Evolutionary conservation across 1,139 yeast species (phyloP).

Genomic region (Geotrichum histeridarum): DNA sequence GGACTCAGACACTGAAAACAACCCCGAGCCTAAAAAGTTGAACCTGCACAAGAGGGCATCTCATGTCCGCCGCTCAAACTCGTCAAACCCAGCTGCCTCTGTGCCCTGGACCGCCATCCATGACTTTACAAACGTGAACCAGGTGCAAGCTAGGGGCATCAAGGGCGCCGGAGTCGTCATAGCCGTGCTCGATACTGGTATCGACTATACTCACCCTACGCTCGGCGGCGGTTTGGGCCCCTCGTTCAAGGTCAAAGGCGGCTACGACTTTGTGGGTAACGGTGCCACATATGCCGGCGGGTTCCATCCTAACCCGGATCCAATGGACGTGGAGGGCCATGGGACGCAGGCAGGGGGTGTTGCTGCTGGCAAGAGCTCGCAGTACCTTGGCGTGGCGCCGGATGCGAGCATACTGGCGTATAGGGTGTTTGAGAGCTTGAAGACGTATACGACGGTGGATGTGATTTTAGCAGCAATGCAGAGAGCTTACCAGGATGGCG

Average conservation of each 20-base stretch:
- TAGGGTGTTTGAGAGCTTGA: conserved; percentile 20
- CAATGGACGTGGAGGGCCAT: conserved; percentile 42
- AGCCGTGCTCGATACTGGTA: conserved; percentile 26
- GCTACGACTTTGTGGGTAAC: conserved; percentile 21
- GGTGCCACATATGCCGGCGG: conserved; percentile 1
- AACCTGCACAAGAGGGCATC: background rate
- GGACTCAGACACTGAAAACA: background rate
- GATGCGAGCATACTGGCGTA: conserved; percentile 24
- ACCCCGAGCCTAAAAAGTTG: background rate
- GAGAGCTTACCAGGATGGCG: conserved; percentile 22
- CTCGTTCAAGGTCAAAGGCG: conserved; percentile 21
- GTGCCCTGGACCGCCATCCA: conserved; percentile 20
- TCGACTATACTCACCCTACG: conserved; percentile 21
- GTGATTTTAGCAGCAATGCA: conserved; percentile 23
- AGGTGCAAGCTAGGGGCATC: conserved; percentile 22
- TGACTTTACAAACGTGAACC: conserved; percentile 21
- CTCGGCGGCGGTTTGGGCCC: conserved; percentile 23
- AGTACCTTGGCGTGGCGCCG: conserved; percentile 49
- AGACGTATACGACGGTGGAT: conserved; percentile 17
- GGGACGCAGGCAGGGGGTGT: conserved; percentile 63
- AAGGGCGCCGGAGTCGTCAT: conserved; percentile 22
- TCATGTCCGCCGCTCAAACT: background rate
- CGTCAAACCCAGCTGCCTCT: background rate
- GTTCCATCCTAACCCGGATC: conserved; percentile 17
- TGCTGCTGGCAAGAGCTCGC: conserved; percentile 43